Evolutionary conservation across 495 filamentous ascomycete species (phyloP).

Genomic region (Talaromyces proteolyticus): DNA sequence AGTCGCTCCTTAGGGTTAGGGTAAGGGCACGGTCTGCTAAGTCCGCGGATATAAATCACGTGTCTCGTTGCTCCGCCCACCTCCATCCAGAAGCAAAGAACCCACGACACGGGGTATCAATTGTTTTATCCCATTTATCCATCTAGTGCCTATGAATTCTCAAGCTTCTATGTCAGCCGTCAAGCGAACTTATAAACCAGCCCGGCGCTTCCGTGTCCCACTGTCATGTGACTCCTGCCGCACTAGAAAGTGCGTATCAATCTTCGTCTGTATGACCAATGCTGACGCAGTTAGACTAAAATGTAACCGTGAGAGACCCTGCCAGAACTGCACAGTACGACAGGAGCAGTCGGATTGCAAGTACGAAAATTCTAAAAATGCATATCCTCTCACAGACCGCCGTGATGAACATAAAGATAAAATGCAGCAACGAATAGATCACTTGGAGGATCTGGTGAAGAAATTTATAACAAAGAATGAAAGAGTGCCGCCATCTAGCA

Average conservation of each 20-base stretch:
- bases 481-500: not conserved
- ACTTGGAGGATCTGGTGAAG: conserved; percentile 2
- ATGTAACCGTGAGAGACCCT: conserved; percentile 5
- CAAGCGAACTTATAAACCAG: not conserved
- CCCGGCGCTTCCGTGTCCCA: conserved; percentile 4
- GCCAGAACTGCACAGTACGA: not conserved
- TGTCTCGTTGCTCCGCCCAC: too few species aligned
- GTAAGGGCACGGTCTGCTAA: not conserved
- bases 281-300: conserved; percentile 3
- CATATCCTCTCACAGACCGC: not conserved
- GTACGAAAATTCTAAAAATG: not conserved
- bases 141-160: too few species aligned
- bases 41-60: not conserved
- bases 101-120: too few species aligned
- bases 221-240: conserved; percentile 6
- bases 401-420: not conserved
- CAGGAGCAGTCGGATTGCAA: conserved; percentile 3
- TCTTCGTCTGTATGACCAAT: not conserved
- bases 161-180: not conserved
- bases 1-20: not conserved
- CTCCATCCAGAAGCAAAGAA: too few species aligned
- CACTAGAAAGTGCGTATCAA: conserved; percentile 1
- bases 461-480: not conserved
- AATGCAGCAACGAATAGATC: conserved; percentile 6
- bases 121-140: too few species aligned